Evolutionary conservation across 352 stramenopile genomes (phyloP), one percentile per base, ranked within the genome.

Genomic region (Elongisporangium prolatum): DNA sequence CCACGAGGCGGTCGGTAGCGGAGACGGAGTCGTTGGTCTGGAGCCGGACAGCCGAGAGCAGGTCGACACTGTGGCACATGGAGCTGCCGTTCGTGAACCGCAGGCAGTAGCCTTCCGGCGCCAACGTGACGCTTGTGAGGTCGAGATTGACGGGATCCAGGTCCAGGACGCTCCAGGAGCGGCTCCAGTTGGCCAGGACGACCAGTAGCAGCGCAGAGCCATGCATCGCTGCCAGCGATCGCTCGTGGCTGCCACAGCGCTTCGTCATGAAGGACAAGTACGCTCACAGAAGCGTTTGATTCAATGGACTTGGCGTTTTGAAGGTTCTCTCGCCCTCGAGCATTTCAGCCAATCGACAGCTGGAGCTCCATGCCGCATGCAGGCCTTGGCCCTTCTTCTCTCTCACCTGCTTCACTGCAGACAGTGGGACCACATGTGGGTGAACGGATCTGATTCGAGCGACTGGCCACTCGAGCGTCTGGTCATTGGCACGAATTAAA

Each of bases 61-160:
- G 10, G 1, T 48, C 44, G 34, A 67, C 52, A 13, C 72, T 50
- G 16, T 80, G 65, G 48, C 79, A 89, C 10, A 68, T 64, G 9
- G 59, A 69, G 21, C 55, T 71, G 17, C 75, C 63, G n/a, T 72
- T 76, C 48, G 8, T 48, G 17, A 68, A 57, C 10, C 63, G 57
- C 2, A 86, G 24, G 47, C 80, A 89, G 57, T 84, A 80, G 28
- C 68, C 71, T 14, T 60, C 60, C 0, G 80, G 80, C 11, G 80
- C 61, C 11, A 89, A 77, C 21, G 67, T 60, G 14, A 86, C 63
- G 21, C 67, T 67, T 17, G 52, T 37, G 7, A 63, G 51, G 25
- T 21, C 17, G 10, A 54, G 11, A 14, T 54, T 38, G 9, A 53
- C 14, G n/a, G 21, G 16, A 21, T 65, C 17, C 59, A 72, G 38